Base-by-base conservation (phyloP, 2,329 filamentous ascomycete species). In the Penicillium palitans region DNA sequence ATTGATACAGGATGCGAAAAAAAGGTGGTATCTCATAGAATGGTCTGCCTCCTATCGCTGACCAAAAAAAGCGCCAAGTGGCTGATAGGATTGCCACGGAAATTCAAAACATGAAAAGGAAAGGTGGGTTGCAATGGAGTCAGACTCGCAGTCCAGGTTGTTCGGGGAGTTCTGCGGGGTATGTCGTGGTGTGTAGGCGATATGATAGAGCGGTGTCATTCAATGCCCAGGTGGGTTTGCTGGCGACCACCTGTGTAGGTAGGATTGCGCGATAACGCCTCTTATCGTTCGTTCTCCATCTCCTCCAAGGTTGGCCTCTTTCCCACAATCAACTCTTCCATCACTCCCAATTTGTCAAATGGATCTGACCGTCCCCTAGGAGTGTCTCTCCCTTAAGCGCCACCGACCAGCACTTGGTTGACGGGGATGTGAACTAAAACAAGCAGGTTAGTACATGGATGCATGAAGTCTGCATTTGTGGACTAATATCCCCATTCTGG, bases 341-440 rank as follows among this genome's bases (percentile, higher is more conserved):
- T 35, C 29, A 35, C 39, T 33, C 47, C 31, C 33, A 19, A 57
- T 44, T 15, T 42, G 25, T 44, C 29, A 47, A 9, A n/a, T 35
- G 15, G 6, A 37, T 25, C 15, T 19, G n/a, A 19, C 4, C n/a
- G 2, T 29, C 42, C 19, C 33, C 45, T 41, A 4, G 56, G 39
- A 46, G 15, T 29, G 24, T 19, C 1, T 35, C 33, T 42, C 46
- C 29, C 46, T 71, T 72, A 78, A 61, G 75, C 76, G 68, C 76
- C 79, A 66, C 79, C 79, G 62, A 81, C 79, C 51, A 81, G 72
- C 37, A 81, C 78, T 61, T 80, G 80, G 74, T 81, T 81, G 52
- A 81, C 79, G 19, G 79, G 79, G 54, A 81, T 81, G 62, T 81
- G 79, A 69, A 81, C 79, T 81, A 39, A 5, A 59, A 40, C 37